These are phyloP conservation scores for Cercospora janseana DNA, from an alignment of 2,329 filamentous ascomycete genomes.

Conservation along the genomic window DNA sequence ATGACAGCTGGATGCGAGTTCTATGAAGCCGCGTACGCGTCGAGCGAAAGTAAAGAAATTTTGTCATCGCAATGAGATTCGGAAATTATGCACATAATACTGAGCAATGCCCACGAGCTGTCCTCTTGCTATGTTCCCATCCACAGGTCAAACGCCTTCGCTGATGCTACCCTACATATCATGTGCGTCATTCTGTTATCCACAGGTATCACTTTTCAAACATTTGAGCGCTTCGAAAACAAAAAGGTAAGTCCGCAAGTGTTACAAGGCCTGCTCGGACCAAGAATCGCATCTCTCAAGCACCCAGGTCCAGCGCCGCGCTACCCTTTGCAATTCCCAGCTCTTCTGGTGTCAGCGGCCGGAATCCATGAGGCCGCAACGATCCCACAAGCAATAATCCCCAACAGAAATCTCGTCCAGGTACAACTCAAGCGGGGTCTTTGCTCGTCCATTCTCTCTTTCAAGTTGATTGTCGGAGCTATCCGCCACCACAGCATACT, in stretches of 20 bases:
- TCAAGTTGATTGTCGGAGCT: not conserved
- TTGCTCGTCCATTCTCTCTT: not conserved
- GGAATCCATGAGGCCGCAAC: not conserved
- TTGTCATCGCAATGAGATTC: no score
- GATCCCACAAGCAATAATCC: constrained; percentile 9
- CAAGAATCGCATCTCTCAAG: not conserved
- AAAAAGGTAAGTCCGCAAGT: not conserved
- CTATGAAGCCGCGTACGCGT: no score
- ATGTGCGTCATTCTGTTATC: not conserved
- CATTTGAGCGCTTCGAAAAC: not conserved
- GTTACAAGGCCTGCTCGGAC: not conserved
- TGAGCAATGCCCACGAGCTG: no score
- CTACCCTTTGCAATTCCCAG: not conserved
- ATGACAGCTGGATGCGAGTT: no score
- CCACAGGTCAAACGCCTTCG: constrained; percentile 7
- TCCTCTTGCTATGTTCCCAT: no score
- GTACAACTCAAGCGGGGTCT: not conserved
- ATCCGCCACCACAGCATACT: not conserved
- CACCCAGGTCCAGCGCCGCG: not conserved
- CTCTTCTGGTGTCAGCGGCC: constrained; percentile 6
- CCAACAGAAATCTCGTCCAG: constrained; percentile 4
- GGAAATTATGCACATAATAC: no score
- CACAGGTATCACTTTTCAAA: not conserved
- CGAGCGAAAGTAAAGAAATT: no score
- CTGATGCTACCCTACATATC: not conserved